phyloP scores from a whole-genome alignment of 2,329 filamentous ascomycete genomes.

The Chrysoporthe puriensis region DNA sequence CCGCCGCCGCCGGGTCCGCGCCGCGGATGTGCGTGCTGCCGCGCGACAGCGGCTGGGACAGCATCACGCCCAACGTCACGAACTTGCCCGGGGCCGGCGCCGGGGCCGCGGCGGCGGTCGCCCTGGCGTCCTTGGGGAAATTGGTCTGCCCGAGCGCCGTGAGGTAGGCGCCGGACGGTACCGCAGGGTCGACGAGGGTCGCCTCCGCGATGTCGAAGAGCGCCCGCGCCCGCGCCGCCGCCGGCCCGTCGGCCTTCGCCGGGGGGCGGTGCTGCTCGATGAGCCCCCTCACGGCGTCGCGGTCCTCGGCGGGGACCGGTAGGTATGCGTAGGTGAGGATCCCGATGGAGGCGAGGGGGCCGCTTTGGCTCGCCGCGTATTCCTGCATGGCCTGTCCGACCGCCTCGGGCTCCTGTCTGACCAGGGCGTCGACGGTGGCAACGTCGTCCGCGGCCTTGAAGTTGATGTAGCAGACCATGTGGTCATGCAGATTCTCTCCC shows the following conservation, averaged over 20 bases:
- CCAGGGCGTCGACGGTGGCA: conserved; percentile 7
- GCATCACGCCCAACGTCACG: conserved; percentile 55
- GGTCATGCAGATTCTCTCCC: conserved; percentile 37
- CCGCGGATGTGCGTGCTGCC: conserved; percentile 58
- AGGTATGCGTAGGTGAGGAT: conserved; percentile 19
- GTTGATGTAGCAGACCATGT: conserved; percentile 19
- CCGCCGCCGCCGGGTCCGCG: conserved; percentile 36
- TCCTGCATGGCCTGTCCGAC: conserved; percentile 31
- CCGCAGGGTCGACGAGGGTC: conserved; percentile 2
- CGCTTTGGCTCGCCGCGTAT: conserved; percentile 35
- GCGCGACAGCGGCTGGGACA: conserved; percentile 60
- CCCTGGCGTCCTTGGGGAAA: conserved; percentile 31
- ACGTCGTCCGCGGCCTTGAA: conserved; percentile 11
- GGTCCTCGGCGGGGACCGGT: conserved; percentile 1
- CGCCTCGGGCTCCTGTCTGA: conserved; percentile 24
- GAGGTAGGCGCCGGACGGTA: conserved; percentile 20
- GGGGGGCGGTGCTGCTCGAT: conserved; percentile 8
- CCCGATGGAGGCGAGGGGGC: conserved; percentile 35
- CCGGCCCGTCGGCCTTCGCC: not conserved
- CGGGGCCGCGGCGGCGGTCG: conserved; percentile 16
- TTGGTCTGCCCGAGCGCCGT: conserved; percentile 34
- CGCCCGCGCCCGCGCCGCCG: not conserved
- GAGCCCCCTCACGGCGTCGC: conserved; percentile 7
- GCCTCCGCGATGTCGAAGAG: conserved; percentile 9
- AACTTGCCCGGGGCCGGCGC: conserved; percentile 46